Percentiles rank a stretch among this genome's conserved stretches.
These are phyloP conservation scores for Kuraishia molischiana DNA, from an alignment of 805 yeast genomes.

Conservation along the genomic window DNA sequence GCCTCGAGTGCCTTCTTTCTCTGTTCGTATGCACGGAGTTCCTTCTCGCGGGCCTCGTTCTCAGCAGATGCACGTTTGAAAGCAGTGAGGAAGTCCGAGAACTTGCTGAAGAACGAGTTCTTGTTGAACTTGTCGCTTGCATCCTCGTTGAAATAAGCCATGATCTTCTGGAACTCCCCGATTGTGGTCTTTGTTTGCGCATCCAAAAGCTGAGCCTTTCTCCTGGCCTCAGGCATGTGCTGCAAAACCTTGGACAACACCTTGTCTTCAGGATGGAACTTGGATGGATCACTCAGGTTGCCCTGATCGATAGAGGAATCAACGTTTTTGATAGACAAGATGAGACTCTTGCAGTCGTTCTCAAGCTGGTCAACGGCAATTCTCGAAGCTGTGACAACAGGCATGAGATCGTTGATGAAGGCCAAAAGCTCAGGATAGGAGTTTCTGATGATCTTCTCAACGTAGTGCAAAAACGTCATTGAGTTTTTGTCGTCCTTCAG, in stretches of 20 bases:
- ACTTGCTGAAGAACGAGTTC: slow-evolving; percentile 64
- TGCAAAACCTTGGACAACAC: slow-evolving; percentile 52
- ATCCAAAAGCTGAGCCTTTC: slow-evolving; percentile 54
- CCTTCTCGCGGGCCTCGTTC: slow-evolving; percentile 75
- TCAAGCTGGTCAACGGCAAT: slow-evolving; percentile 76
- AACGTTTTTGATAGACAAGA: slow-evolving; percentile 55
- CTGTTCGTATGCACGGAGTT: slow-evolving; percentile 64
- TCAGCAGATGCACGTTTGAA: slow-evolving; percentile 75
- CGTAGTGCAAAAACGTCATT: slow-evolving; percentile 85
- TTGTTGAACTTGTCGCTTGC: slow-evolving; percentile 57
- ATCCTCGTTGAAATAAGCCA: slow-evolving; percentile 90
- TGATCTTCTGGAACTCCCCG: slow-evolving; percentile 56
- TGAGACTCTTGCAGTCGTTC: slow-evolving; percentile 58
- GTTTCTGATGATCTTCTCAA: slow-evolving; percentile 78
- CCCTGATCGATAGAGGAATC: slow-evolving; percentile 72
- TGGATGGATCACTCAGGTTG: slow-evolving; percentile 67
- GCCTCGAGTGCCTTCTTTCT: slow-evolving; percentile 56
- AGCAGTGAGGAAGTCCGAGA: slow-evolving; percentile 69
- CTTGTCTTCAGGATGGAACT: slow-evolving; percentile 78
- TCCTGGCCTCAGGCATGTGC: slow-evolving; percentile 66
- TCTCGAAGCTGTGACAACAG: slow-evolving; percentile 53
- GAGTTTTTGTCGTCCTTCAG: slow-evolving; percentile 84
- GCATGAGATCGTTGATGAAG: slow-evolving; percentile 65
- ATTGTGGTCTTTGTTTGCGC: slow-evolving; percentile 55
- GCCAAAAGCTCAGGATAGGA: slow-evolving; percentile 71